Base-by-base conservation (phyloP, 108 stramenopile genomes). In the Cylindrotheca closterium region DNA sequence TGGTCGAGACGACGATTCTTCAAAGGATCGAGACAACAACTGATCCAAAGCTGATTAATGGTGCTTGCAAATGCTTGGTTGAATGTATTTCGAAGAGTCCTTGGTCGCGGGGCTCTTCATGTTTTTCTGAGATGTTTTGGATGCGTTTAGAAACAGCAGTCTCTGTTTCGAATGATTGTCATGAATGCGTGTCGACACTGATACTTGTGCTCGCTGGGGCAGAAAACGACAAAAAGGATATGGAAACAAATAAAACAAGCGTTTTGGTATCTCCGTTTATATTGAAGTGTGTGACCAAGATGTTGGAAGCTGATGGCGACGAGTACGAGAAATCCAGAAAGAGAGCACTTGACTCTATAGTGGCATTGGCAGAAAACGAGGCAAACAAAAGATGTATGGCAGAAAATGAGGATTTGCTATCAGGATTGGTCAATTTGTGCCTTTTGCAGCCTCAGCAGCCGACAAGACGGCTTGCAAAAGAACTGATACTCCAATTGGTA, bases 361-460 rank as follows among this genome's bases (percentile, higher is more conserved):
- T 51, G 22, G 26, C 58, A 4, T 30, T 68, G 23, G 24, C 60
- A 15, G 51, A 58, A 55, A 64, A 58, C 0, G 63, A 68, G 31
- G 46, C 27, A 17, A 75, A 75, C 42, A 60, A 51, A 8, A 31
- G 63, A 19, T 67, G 62, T 51, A 29, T 75, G 32, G 67, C 68
- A 56, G 86, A 59, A 57, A 75, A 51, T 69, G 76, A 69, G 26
- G 54, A 54, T 54, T 52, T 72, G 30, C 67, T 72, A n/a, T 70
- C 61, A 55, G 84, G 63, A 52, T 66, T 59, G 64, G 75, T 61
- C 19, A 59, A 65, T 69, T 61, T 49, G 42, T 82, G 33, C 26
- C 66, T 63, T 5, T 18, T 47, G 27, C 65, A 70, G 22, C 65
- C 76, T 8, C 46, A 55, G 21, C 28, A 23, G 18, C 46, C 45